Percentiles rank a stretch among this genome's conserved stretches.
These are phyloP conservation scores for Bipolaris gigantea DNA, from an alignment of 2,329 filamentous ascomycete species.

Conservation along the genomic window DNA sequence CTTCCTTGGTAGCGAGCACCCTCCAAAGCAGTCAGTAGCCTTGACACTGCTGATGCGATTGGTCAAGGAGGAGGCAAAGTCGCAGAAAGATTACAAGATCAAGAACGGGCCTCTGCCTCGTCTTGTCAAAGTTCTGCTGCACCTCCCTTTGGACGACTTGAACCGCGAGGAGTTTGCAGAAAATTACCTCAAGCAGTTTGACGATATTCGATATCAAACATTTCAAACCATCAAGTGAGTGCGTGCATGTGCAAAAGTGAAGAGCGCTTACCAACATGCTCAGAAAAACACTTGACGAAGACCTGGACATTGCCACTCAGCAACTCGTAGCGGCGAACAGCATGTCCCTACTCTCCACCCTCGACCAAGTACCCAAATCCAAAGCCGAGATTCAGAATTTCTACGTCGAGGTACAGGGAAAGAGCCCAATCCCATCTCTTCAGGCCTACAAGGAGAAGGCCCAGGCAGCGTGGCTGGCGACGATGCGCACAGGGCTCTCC, in stretches of 20 bases:
- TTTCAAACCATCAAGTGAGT: constrained; percentile 73
- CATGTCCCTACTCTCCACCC: constrained; percentile 64
- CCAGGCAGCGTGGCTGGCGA: constrained; percentile 82
- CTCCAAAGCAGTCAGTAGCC: constrained; percentile 66
- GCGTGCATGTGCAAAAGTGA: background rate
- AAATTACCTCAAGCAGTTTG: constrained; percentile 76
- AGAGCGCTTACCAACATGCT: background rate
- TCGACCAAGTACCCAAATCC: constrained; percentile 71
- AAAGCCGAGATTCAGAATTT: constrained; percentile 69
- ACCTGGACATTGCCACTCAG: constrained; percentile 25
- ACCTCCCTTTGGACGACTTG: constrained; percentile 58
- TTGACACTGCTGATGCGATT: constrained; percentile 81
- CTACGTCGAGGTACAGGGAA: constrained; percentile 67
- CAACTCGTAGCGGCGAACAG: constrained; percentile 51
- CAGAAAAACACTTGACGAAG: constrained; percentile 33
- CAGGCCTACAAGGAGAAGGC: constrained; percentile 75
- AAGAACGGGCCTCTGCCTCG: constrained; percentile 66
- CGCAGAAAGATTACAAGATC: constrained; percentile 62
- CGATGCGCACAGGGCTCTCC: constrained; percentile 68
- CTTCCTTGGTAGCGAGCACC: constrained; percentile 63
- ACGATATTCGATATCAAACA: constrained; percentile 83
- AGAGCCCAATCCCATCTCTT: constrained; percentile 62
- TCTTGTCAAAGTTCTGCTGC: constrained; percentile 65
- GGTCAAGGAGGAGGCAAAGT: constrained; percentile 69
- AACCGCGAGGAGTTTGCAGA: constrained; percentile 73